Evolutionary conservation across 1,284 basidiomycete species (phyloP).

Genomic region (Flammula alnicola): DNA sequence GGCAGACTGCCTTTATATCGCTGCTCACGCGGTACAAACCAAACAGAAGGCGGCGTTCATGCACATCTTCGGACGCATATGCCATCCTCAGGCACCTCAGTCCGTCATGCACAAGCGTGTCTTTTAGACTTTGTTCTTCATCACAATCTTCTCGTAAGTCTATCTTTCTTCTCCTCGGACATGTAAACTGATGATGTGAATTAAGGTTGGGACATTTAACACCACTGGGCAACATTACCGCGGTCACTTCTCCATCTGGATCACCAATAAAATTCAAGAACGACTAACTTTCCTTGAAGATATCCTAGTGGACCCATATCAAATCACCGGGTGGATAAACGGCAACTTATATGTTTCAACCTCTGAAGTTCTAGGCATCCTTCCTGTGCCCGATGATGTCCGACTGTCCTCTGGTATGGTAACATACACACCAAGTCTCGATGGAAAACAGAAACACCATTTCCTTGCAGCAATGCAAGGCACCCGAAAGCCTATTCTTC

Average conservation of each 20-base stretch:
- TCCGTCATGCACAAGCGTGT: constrained; percentile 20
- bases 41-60: constrained; percentile 22
- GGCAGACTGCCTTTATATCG: constrained; percentile 16
- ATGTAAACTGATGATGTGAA: neutral
- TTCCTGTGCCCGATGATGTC: constrained; percentile 26
- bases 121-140: constrained; percentile 21
- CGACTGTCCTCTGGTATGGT: constrained; percentile 18
- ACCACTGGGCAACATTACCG: constrained; percentile 19
- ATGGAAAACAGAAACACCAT: constrained; percentile 17
- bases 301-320: constrained; percentile 7
- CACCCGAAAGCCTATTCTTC: constrained; percentile 24
- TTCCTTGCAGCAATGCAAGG: constrained; percentile 25
- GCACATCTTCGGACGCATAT: constrained; percentile 15
- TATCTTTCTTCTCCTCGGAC: neutral
- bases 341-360: constrained; percentile 28
- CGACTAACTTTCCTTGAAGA: constrained; percentile 30
- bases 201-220: constrained; percentile 24
- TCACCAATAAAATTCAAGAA: no score
- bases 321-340: constrained; percentile 25
- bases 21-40: constrained; percentile 18
- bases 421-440: constrained; percentile 6
- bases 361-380: constrained; percentile 26
- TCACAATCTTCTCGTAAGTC: constrained; percentile 20
- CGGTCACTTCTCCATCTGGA: constrained; percentile 23
- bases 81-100: constrained; percentile 23